Base-by-base conservation (phyloP, 306 rosid genomes). In the Cicer yamashitae region DNA sequence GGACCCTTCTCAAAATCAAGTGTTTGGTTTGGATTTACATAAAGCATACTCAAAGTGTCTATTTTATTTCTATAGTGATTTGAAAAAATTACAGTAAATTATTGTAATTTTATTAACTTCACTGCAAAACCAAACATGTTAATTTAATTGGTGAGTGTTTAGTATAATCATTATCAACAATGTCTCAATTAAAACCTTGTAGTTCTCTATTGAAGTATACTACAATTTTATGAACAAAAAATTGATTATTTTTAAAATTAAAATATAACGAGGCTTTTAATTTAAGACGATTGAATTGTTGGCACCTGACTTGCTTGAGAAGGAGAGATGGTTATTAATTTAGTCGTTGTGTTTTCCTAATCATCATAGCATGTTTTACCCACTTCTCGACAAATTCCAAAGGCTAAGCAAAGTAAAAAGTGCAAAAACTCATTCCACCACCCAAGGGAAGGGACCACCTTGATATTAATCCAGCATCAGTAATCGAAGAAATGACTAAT, bases 311-410 rank as follows among this genome's bases (percentile, higher is more conserved):
- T 67, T 77, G 61, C 2, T 57, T 56, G 5, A 14, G 61, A 77
- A 77, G 81, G 51, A 46, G 34, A 6, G 76, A 58, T 69, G 44
- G 68, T 69, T 46, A 37, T 63, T 73, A 37, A 73, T 73, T 59
- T 73, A 11, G 68, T 43, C 12, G 63, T 12, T 46, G 63, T 12
- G 70, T 67, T 68, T 38, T 48, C 62, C 59, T 17, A 75, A 40
- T 67, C 75, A 54, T 57, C 14, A 7, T 15, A 20, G 13, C 41
- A 22, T 64, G 1, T 34, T 56, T 8, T 38, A 77, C 7, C 71
- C 17, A 57, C 8, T 66, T 40, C 70, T 34, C 17, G 10, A 22
- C 63, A 34, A 34, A 15, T 77, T 70, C 63, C 64, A 12, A 51
- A 69, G 60, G 30, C 6, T 38, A 67, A 67, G 81, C 76, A 77